phyloP scores from a whole-genome alignment of 228 moss, liverwort and hornwort genomes.

The Sphagnum fallax region DNA sequence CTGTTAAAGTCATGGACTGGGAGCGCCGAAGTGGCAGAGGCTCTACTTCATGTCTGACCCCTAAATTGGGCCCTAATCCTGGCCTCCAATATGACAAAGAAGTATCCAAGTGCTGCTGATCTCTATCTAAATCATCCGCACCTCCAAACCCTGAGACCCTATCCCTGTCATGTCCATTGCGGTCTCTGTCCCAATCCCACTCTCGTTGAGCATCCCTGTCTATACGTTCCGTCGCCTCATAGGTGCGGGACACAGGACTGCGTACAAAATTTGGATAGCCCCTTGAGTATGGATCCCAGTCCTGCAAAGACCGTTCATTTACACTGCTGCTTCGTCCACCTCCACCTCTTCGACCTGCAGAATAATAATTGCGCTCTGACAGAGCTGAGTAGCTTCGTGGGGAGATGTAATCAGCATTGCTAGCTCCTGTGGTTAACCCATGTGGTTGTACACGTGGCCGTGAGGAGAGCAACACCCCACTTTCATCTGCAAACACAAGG shows the following conservation, averaged over 20 bases:
- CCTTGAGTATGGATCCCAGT: constrained; percentile 71
- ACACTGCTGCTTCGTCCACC: constrained; percentile 48
- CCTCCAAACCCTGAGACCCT: constrained; percentile 68
- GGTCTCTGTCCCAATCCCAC: constrained; percentile 82
- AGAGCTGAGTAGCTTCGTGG: constrained; percentile 66
- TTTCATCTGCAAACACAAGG: constrained; percentile 59
- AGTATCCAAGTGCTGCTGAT: constrained; percentile 66
- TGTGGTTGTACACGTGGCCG: constrained; percentile 73
- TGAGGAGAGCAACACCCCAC: constrained; percentile 51
- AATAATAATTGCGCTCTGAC: constrained; percentile 72
- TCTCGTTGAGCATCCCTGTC: constrained; percentile 60
- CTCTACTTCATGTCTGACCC: constrained; percentile 68
- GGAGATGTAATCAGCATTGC: constrained; percentile 58
- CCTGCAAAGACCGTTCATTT: constrained; percentile 58
- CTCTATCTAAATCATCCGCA: constrained; percentile 78
- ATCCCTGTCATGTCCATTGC: constrained; percentile 73
- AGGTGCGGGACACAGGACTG: constrained; percentile 60
- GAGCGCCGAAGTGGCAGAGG: constrained; percentile 60
- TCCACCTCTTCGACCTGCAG: constrained; percentile 61
- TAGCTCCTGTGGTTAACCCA: constrained; percentile 22
- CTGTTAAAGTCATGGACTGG: constrained; percentile 76
- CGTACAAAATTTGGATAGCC: constrained; percentile 93
- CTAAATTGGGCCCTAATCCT: constrained; percentile 39
- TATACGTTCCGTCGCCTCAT: constrained; percentile 66
- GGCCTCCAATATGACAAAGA: constrained; percentile 75